Base-by-base conservation (phyloP, 306 rosid genomes). In the Quillaja saponaria region DNA sequence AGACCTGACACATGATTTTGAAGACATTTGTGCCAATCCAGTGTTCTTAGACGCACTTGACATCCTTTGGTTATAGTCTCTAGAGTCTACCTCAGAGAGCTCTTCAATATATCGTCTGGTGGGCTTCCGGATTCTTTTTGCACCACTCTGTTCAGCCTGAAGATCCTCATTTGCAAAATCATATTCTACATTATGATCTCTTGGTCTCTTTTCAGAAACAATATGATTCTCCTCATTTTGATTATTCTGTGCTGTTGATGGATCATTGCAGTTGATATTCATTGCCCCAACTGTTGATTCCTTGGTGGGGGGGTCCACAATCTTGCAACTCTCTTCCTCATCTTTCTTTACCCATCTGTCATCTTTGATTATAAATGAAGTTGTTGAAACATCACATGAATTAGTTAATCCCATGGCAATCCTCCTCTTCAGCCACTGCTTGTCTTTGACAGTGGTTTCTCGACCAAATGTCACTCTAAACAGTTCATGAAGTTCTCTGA, bases 61-160 rank as follows among this genome's bases (percentile, higher is more conserved):
- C 58, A 61, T 76, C 68, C 79, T 85, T 50, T 65, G 87, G 66
- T 57, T 68, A 61, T 18, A 57, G 57, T 89, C 95, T 83, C 80
- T 78, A 38, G 79, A 78, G 69, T 89, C 96, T 64, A 41, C 80
- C 81, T 86, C 94, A 54, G 99, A 89, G 64, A 86, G 89, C 71
- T 92, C 99, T 87, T 92, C 99, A 78, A 92, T 92, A 71, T 92
- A 92, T 82, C 99, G 80, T 79, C 64, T 89, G 6, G 99, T 92
- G 61, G 99, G 99, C 82, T 82, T 92, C 52, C 99, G 81, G 35
- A 89, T 66, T 80, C 99, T 85, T 84, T 92, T 92, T 4, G 64
- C 89, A 74, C 77, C 90, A 78, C 79, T 83, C 68, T 86, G 73
- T 49, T 81, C 85, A 19, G 49, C 31, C 18, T 53, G 78, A 49